Evolutionary conservation across 495 filamentous ascomycete genomes (phyloP).

Genomic region (Neurospora africana): DNA sequence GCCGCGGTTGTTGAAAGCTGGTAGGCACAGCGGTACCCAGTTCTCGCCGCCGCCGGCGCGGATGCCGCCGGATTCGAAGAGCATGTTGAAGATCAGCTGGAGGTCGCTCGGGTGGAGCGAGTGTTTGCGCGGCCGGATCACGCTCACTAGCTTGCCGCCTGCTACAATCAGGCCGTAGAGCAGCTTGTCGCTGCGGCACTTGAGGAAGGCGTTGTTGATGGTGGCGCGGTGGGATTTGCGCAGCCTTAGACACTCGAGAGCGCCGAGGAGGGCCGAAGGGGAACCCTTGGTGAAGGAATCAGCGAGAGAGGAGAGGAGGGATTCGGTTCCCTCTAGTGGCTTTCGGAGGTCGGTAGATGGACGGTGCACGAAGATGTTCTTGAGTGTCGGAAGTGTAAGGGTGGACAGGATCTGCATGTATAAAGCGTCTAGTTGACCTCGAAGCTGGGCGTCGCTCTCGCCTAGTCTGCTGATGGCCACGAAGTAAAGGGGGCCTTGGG

Average conservation of each 20-base stretch:
- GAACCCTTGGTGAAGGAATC: constrained; percentile 93
- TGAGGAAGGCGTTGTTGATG: constrained; percentile 81
- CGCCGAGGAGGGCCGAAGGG: constrained; percentile 75
- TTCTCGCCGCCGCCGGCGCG: constrained; percentile 83
- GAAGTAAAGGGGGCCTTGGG: constrained; percentile 78
- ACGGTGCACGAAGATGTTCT: constrained; percentile 77
- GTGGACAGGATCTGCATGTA: constrained; percentile 98
- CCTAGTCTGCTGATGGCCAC: constrained; percentile 84
- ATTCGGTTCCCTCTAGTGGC: constrained; percentile 89
- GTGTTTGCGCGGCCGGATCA: constrained; percentile 87
- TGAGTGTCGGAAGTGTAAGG: constrained; percentile 80
- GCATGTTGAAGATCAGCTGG: constrained; percentile 97
- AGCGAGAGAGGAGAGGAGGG: constrained; percentile 78
- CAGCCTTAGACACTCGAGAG: constrained; percentile 81
- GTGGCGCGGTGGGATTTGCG: constrained; percentile 74
- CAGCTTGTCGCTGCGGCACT: constrained; percentile 58
- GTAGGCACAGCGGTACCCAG: constrained; percentile 94
- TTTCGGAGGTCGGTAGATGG: constrained; percentile 85
- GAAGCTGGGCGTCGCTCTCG: constrained; percentile 82
- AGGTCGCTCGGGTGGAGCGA: constrained; percentile 92
- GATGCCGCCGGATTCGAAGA: constrained; percentile 88
- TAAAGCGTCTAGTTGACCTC: constrained; percentile 79
- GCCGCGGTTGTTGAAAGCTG: constrained; percentile 95
- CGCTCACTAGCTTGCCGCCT: constrained; percentile 86
- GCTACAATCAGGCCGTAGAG: constrained; percentile 93